Percentiles rank a stretch among this genome's conserved stretches.
phyloP scores from a whole-genome alignment of 2,329 filamentous ascomycete genomes.

The Phaeosphaeriaceae sp. region DNA sequence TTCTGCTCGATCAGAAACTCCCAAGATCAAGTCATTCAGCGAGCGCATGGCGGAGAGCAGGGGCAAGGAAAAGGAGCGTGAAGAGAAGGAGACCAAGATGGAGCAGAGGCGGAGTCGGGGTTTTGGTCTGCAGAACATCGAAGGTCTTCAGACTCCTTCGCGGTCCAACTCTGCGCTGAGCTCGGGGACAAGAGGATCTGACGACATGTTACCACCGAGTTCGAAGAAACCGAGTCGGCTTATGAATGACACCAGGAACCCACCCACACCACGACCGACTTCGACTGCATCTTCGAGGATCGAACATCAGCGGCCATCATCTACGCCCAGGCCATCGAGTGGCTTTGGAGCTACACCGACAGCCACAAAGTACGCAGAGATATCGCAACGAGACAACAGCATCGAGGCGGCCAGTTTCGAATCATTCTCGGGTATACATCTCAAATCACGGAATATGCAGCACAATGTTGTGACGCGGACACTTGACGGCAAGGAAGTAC shows the following conservation, averaged over 20 bases:
- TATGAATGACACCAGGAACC: constrained; percentile 19
- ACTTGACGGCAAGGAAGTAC: constrained; percentile 77
- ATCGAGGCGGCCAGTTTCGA: constrained; percentile 68
- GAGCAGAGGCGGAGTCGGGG: constrained; percentile 51
- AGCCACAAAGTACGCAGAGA: constrained; percentile 40
- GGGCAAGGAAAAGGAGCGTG: constrained; percentile 49
- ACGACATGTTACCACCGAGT: constrained; percentile 24
- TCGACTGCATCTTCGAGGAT: constrained; percentile 31
- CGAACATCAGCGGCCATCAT: constrained; percentile 26
- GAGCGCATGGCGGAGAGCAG: constrained; percentile 79
- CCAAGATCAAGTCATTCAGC: constrained; percentile 71
- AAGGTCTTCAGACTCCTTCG: constrained; percentile 31
- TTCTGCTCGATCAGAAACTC: constrained; percentile 44
- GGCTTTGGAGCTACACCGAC: constrained; percentile 25
- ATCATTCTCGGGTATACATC: constrained; percentile 82
- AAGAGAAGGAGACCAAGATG: constrained; percentile 54
- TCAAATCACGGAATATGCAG: constrained; percentile 82
- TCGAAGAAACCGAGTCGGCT: constrained; percentile 25
- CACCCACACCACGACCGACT: constrained; percentile 24
- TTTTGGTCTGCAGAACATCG: constrained; percentile 45
- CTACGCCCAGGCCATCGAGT: constrained; percentile 30
- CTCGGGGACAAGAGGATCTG: constrained; percentile 25
- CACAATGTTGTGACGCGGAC: constrained; percentile 81
- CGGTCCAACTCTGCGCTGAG: constrained; percentile 37
- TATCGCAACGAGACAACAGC: constrained; percentile 47